Percentiles rank a stretch among this genome's conserved stretches.
Conservation (phyloP, 2,329 filamentous ascomycete species). For the Aspergillus candidus region DNA sequence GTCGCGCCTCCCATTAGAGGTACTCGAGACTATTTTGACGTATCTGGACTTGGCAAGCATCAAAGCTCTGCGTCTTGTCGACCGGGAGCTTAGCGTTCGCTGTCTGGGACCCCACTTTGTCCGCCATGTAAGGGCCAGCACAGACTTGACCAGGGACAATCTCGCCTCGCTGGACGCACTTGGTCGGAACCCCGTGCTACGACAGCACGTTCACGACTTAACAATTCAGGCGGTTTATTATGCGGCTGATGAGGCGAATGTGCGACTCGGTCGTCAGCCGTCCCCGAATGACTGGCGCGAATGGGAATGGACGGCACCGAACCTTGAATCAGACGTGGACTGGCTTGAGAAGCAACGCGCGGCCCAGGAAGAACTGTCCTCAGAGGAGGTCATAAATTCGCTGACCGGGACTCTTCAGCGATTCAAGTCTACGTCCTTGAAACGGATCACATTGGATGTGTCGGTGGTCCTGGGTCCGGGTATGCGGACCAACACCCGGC, state of each 20-base stretch:
- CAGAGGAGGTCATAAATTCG: conserved; percentile 2
- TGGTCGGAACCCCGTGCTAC: conserved; percentile 1
- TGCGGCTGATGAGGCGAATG: neutral
- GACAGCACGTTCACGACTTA: neutral
- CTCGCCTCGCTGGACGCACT: conserved; percentile 2
- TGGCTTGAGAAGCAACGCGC: conserved; percentile 3
- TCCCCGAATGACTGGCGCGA: neutral
- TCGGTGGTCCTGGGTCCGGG: neutral
- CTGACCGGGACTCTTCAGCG: conserved; percentile 1
- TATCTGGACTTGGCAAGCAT: neutral
- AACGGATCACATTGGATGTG: conserved; percentile 2
- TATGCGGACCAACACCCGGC: neutral
- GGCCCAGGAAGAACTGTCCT: neutral
- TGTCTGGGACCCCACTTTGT: conserved; percentile 10
- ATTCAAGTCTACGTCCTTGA: conserved; percentile 1
- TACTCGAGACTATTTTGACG: too few relatives aligned
- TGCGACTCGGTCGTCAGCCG: neutral
- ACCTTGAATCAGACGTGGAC: neutral
- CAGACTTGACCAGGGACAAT: conserved; percentile 2
- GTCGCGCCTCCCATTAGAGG: too few relatives aligned
- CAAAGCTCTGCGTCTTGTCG: conserved; percentile 7
- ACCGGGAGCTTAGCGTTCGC: neutral
- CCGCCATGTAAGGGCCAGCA: neutral
- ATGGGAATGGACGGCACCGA: neutral
- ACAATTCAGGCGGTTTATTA: conserved; percentile 3